These are phyloP conservation scores for Hericium erinaceus DNA, from an alignment of 768 basidiomycete species.

Conservation along the genomic window DNA sequence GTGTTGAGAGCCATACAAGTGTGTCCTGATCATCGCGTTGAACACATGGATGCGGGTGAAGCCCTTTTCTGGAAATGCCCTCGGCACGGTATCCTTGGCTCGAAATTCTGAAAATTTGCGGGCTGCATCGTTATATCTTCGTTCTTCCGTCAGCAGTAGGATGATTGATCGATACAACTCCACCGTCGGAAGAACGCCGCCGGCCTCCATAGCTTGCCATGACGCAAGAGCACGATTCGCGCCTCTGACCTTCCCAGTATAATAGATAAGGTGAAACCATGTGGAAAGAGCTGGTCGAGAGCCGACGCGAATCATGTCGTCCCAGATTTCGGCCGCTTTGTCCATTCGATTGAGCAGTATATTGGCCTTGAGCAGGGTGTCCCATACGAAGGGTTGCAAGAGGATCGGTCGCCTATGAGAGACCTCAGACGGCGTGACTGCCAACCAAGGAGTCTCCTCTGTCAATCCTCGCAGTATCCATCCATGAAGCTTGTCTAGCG, in stretches of 20 bases:
- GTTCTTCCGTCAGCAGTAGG: conserved; percentile 44
- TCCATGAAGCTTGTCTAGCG: conserved; percentile 41
- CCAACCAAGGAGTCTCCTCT: conserved; percentile 45
- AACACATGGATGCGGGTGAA: conserved; percentile 29
- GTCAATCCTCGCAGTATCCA: conserved; percentile 41
- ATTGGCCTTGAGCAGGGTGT: conserved; percentile 56
- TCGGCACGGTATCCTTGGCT: not conserved
- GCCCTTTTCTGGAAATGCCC: conserved; percentile 17
- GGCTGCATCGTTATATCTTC: conserved; percentile 42
- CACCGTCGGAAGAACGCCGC: conserved; percentile 48
- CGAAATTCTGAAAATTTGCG: conserved; percentile 43
- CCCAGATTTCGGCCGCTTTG: conserved; percentile 57
- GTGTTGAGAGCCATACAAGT: conserved; percentile 34
- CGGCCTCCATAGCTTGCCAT: conserved; percentile 57
- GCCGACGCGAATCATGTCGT: conserved; percentile 44
- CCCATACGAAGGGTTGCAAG: conserved; percentile 54
- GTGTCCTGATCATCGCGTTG: conserved; percentile 67
- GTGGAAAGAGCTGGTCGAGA: conserved; percentile 44
- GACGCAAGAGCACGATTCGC: conserved; percentile 43
- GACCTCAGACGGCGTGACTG: conserved; percentile 29
- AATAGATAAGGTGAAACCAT: conserved; percentile 68
- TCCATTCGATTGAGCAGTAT: conserved; percentile 45
- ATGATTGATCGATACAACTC: conserved; percentile 65
- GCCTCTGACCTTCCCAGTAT: conserved; percentile 43
- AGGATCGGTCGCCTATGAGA: conserved; percentile 34